Percentiles rank a stretch among this genome's conserved stretches.
These are phyloP conservation scores for Eutrema japonicum DNA, from an alignment of 345 rosid genomes.

Conservation along the genomic window DNA sequence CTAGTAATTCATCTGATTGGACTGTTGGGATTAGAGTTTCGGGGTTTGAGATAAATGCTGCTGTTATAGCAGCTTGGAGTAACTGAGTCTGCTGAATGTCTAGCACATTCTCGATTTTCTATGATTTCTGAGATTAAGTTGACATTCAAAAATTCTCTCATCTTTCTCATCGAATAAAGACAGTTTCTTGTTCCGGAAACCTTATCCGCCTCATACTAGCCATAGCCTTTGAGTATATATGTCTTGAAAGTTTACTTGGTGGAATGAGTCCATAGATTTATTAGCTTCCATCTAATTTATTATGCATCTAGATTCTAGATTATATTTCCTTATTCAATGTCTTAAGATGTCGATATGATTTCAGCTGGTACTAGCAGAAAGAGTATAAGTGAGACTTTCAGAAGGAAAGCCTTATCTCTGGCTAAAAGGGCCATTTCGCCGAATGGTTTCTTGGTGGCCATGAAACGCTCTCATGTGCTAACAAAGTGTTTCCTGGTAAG, in stretches of 20 bases:
- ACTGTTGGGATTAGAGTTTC: conserved; percentile 25
- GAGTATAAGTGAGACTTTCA: conserved; percentile 38
- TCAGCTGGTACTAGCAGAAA: conserved; percentile 44
- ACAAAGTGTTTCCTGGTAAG: conserved; percentile 47
- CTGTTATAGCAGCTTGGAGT: conserved; percentile 2
- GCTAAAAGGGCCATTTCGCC: conserved; percentile 44
- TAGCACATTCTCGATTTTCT: not conserved
- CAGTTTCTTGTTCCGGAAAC: not conserved
- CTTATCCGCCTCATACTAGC: too few relatives aligned
- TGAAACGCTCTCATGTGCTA: conserved; percentile 53
- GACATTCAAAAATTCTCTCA: not conserved
- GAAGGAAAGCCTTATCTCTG: conserved; percentile 36
- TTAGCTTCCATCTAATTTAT: not conserved
- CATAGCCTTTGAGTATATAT: not conserved
- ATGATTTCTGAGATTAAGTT: not conserved
- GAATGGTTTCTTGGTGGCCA: conserved; percentile 48
- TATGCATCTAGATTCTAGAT: conserved; percentile 16
- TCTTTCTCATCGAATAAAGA: not conserved
- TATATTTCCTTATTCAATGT: not conserved
- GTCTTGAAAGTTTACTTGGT: not conserved
- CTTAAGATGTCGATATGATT: conserved; percentile 21
- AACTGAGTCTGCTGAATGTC: not conserved
- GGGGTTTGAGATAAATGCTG: not conserved
- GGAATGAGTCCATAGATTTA: not conserved
- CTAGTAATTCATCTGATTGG: not conserved